Percentiles rank a stretch among this genome's conserved stretches.
Conservation (phyloP, 495 filamentous ascomycete genomes). For the Usnea hakonensis region DNA sequence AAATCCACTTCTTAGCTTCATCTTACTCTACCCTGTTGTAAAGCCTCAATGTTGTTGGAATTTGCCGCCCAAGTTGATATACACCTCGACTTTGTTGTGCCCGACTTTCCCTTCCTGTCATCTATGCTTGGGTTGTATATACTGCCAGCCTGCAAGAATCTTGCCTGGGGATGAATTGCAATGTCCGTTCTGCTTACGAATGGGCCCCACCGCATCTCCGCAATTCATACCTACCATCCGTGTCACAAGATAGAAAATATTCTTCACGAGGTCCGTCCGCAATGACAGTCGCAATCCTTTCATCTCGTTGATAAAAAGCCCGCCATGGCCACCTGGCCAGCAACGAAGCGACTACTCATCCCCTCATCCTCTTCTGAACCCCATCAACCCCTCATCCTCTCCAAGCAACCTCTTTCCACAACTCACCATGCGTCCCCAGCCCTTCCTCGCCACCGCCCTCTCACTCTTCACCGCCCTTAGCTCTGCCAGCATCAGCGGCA, state of each 20-base stretch:
- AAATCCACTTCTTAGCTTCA: neutral
- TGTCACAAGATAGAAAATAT: neutral
- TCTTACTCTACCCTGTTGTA: neutral
- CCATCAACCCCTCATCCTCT: neutral
- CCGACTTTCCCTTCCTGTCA: neutral
- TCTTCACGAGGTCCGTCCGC: neutral
- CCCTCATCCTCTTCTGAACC: neutral
- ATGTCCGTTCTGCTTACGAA: neutral
- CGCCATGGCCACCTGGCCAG: neutral
- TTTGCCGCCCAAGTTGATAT: neutral
- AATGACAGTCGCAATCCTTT: neutral
- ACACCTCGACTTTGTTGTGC: neutral
- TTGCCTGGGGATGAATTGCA: neutral
- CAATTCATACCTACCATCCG: neutral
- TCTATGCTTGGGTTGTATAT: neutral
- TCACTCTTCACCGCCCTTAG: conserved; percentile 3
- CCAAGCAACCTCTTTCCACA: neutral
- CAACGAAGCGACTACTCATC: neutral
- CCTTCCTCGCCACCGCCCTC: neutral
- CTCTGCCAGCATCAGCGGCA: conserved; percentile 1
- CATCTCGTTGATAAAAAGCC: neutral
- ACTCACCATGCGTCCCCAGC: conserved; percentile 5
- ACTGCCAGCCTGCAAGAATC: neutral
- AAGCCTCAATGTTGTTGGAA: neutral
- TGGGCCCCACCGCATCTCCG: neutral